These are phyloP conservation scores for Leccinum fibrillosum DNA, from an alignment of 768 basidiomycete species.

Conservation along the genomic window DNA sequence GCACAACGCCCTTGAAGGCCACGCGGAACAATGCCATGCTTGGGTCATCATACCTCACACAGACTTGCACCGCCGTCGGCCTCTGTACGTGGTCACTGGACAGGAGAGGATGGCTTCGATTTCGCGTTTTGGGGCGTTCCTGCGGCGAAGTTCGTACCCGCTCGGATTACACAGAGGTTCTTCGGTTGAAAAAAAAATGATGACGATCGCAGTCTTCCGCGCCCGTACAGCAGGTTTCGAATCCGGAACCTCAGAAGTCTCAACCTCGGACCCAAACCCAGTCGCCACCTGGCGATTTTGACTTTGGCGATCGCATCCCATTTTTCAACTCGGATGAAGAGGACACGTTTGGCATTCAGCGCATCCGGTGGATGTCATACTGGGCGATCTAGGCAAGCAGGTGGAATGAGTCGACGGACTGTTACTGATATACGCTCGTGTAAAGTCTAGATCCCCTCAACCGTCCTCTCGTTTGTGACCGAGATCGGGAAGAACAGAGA, in stretches of 20 bases:
- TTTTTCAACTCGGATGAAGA: constrained; percentile 33
- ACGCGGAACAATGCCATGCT: constrained; percentile 53
- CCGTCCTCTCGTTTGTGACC: background rate
- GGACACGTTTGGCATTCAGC: constrained; percentile 8
- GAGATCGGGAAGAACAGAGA: background rate
- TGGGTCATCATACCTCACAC: no score
- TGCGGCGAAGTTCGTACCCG: no score
- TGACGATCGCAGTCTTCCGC: no score
- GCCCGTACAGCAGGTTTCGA: no score
- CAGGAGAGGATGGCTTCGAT: no score
- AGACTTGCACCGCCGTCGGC: no score
- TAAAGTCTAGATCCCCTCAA: background rate
- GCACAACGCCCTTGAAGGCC: background rate
- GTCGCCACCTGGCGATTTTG: constrained; percentile 46
- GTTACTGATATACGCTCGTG: background rate
- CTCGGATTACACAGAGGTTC: no score
- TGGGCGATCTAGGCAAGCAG: constrained; percentile 48
- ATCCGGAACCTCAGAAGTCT: no score
- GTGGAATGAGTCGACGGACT: constrained; percentile 28
- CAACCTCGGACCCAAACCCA: background rate
- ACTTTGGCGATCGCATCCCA: constrained; percentile 52
- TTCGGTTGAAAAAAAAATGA: no score
- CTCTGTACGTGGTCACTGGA: no score
- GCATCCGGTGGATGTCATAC: constrained; percentile 54
- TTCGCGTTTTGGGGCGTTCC: no score